Conservation (phyloP, 2,329 filamentous ascomycete species). For the Achaetomium macrosporum region DNA sequence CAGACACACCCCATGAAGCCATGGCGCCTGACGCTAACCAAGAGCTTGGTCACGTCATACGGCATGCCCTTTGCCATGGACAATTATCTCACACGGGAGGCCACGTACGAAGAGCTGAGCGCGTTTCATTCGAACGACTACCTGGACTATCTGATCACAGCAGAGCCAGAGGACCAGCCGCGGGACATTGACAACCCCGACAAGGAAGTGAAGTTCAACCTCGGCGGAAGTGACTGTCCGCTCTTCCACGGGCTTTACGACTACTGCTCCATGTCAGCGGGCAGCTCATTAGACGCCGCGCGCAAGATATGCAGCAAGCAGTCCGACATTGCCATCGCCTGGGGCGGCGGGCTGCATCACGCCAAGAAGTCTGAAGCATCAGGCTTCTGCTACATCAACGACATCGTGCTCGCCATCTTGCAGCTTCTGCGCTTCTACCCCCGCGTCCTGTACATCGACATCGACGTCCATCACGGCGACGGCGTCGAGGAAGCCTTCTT, state of each 20-base stretch:
- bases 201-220: conserved; percentile 69
- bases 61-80: conserved; percentile 98
- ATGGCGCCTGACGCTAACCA: conserved; percentile 91
- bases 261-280: conserved; percentile 90
- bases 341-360: conserved; percentile 94
- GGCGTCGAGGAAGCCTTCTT: conserved; percentile 83
- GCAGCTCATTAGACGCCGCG: conserved; percentile 84
- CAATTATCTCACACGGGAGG: conserved; percentile 76
- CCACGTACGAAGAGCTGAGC: conserved; percentile 80
- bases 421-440: conserved; percentile 77
- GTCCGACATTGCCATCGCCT: conserved; percentile 94
- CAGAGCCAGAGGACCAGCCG: conserved; percentile 57
- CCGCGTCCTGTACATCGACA: conserved; percentile 88
- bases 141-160: conserved; percentile 75
- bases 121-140: conserved; percentile 87
- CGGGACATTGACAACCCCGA: conserved; percentile 60
- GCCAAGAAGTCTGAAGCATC: conserved; percentile 91
- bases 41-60: conserved; percentile 89
- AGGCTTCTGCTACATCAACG: conserved; percentile 98
- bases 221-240: conserved; percentile 87
- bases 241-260: conserved; percentile 94
- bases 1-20: conserved; percentile 98
- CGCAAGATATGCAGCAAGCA: conserved; percentile 80
- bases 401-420: conserved; percentile 90
- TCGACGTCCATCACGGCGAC: conserved; percentile 82